Evolutionary conservation across 2,329 filamentous ascomycete genomes (phyloP), one percentile per base, ranked within the genome.

Genomic region (Paraphaeosphaeria sporulosa): DNA sequence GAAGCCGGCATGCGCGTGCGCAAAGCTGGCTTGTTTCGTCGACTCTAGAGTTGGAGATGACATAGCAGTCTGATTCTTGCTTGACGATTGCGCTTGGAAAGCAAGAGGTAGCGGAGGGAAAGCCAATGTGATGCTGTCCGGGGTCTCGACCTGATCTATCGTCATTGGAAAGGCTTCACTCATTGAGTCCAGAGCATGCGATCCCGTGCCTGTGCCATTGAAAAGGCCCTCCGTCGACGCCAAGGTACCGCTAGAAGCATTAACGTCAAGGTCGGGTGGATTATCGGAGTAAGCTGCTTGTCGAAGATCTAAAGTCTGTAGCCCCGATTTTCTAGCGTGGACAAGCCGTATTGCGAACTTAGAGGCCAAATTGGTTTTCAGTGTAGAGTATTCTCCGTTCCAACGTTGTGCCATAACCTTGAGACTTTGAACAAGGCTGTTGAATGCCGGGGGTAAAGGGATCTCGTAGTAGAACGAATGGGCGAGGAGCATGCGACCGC

Each of bases 381-480:
- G 8, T n/a, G 23, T 44, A 19, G 42, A 50, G 36, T 60, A 38
- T 15, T 64, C 61, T 5, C 77, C 76, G 49, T 72, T 74, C 77
- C 78, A 80, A n/a, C 79, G 70, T 5, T 66, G 63, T 0, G 79
- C 76, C 6, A 82, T 78, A 21, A 78, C 75, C 4, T 67, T 59
- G 0, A 81, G 67, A 19, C 75, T 76, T 2, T 62, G 58, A 2
- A 79, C 68, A 1, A 81, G 56, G 0, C 69, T 72, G 15, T 77
- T 71, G 19, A 81, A 74, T 3, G 73, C 74, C 0, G 57, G 52
- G 0, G 72, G 60, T 1, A 80, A 59, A 2, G 66, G 43, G 0
- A 73, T 63, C 15, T 61, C 59, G 57, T 78, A 73, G 60, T 79
- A 75, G n/a, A 64, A 59, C 4, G 73, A 65, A 57, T 80, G 78